Conservation (phyloP, 1,284 basidiomycete genomes). For the Puccinia novopanici region DNA sequence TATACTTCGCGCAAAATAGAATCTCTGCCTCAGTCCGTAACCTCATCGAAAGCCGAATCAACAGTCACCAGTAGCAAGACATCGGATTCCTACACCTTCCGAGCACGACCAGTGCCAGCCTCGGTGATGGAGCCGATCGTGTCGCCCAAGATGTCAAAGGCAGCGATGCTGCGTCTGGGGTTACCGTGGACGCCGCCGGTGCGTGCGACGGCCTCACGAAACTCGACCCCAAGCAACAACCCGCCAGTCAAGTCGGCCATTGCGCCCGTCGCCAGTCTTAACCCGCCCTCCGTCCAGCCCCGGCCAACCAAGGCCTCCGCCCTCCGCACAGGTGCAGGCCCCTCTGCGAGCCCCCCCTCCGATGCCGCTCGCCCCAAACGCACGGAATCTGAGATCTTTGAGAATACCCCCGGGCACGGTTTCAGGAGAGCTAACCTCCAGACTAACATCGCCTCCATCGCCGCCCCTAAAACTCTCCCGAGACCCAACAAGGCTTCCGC, state of each 20-base stretch:
- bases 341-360: background rate
- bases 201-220: background rate
- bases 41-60: background rate
- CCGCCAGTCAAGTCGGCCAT: background rate
- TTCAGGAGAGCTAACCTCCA: slow-evolving; percentile 30
- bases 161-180: slow-evolving; percentile 35
- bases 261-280: slow-evolving; percentile 6
- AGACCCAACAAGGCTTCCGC: slow-evolving; percentile 30
- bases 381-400: slow-evolving; percentile 33
- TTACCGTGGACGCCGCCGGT: slow-evolving; percentile 26
- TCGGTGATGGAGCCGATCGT: slow-evolving; percentile 1
- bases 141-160: slow-evolving; percentile 29
- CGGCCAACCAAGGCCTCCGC: slow-evolving; percentile 28
- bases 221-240: background rate
- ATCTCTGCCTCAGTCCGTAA: background rate
- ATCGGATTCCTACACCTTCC: background rate
- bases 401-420: slow-evolving; percentile 37
- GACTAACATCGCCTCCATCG: slow-evolving; percentile 17
- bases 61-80: background rate
- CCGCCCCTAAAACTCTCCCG: slow-evolving; percentile 20
- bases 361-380: background rate
- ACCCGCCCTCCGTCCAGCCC: slow-evolving; percentile 15
- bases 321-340: background rate
- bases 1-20: background rate
- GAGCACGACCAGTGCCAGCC: slow-evolving; percentile 16